Evolutionary conservation across 2,329 filamentous ascomycete species (phyloP).

Genomic region (Aspergillus sp.): DNA sequence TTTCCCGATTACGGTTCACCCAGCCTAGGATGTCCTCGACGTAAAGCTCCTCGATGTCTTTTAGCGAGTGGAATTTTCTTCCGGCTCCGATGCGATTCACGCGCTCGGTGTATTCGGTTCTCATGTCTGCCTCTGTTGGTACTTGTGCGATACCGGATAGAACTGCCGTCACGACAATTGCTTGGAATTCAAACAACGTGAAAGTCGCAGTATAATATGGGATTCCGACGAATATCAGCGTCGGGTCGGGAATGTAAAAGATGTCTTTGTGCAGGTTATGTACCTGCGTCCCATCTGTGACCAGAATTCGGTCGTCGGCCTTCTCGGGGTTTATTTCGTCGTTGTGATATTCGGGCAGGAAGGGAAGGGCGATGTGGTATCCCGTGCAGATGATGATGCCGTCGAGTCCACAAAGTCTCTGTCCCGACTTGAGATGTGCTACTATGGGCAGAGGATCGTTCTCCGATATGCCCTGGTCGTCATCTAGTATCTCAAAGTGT

Average conservation of each 20-base stretch:
- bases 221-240: constrained; percentile 63
- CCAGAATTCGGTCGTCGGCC: constrained; percentile 55
- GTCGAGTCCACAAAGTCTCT: constrained; percentile 56
- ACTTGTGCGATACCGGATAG: constrained; percentile 53
- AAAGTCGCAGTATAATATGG: constrained; percentile 68
- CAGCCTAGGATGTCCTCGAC: constrained; percentile 35
- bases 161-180: constrained; percentile 59
- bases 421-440: constrained; percentile 55
- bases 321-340: constrained; percentile 45
- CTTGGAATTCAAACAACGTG: constrained; percentile 69
- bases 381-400: constrained; percentile 66
- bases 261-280: constrained; percentile 72
- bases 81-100: constrained; percentile 30
- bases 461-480: not conserved
- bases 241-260: constrained; percentile 68
- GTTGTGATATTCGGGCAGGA: constrained; percentile 54
- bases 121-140: constrained; percentile 44
- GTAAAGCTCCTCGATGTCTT: constrained; percentile 34
- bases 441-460: constrained; percentile 49
- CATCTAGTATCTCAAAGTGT: constrained; percentile 41
- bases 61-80: constrained; percentile 39
- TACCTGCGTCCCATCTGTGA: constrained; percentile 62
- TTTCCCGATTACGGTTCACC: constrained; percentile 30
- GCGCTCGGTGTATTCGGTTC: constrained; percentile 29
- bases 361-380: constrained; percentile 67